Conservation (phyloP, 768 basidiomycete genomes). For the Mycena galericulata region DNA sequence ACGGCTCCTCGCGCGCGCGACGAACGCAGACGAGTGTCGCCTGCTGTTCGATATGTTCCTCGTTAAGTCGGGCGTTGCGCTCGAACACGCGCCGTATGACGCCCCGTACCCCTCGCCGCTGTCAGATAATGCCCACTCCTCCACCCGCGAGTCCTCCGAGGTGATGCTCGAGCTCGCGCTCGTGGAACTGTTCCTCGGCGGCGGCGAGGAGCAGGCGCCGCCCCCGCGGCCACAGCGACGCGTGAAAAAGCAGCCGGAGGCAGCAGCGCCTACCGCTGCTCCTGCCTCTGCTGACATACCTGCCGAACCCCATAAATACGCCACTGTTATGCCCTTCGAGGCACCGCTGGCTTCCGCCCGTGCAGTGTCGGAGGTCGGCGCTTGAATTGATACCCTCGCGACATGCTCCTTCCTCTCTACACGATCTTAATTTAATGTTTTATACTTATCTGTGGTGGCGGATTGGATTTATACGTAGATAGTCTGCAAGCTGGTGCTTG, state of each 20-base stretch:
- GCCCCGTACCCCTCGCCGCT: constrained; percentile 51
- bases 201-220: constrained; percentile 24
- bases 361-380: constrained; percentile 19
- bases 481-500: constrained; percentile 32
- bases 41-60: constrained; percentile 88
- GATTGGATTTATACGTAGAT: constrained; percentile 8
- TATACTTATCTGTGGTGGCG: constrained; percentile 20
- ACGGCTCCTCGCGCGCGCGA: constrained; percentile 72
- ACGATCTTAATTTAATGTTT: constrained; percentile 24
- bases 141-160: constrained; percentile 28
- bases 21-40: constrained; percentile 85
- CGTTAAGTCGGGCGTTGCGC: constrained; percentile 63
- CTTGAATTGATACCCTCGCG: background rate
- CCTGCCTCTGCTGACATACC: background rate
- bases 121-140: constrained; percentile 44
- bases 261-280: background rate
- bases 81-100: constrained; percentile 46
- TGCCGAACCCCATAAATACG: constrained; percentile 20
- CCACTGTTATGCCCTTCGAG: constrained; percentile 3
- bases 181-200: constrained; percentile 60
- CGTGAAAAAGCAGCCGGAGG: constrained; percentile 29
- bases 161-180: constrained; percentile 58
- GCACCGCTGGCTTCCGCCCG: constrained; percentile 5
- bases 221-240: constrained; percentile 25
- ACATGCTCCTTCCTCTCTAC: background rate